A percentile compares a stretch with the other conserved stretches of the same genome.
Evolutionary conservation across 164 flowering plant species (phyloP).

Genomic region (Dillenia suffruticosa): DNA sequence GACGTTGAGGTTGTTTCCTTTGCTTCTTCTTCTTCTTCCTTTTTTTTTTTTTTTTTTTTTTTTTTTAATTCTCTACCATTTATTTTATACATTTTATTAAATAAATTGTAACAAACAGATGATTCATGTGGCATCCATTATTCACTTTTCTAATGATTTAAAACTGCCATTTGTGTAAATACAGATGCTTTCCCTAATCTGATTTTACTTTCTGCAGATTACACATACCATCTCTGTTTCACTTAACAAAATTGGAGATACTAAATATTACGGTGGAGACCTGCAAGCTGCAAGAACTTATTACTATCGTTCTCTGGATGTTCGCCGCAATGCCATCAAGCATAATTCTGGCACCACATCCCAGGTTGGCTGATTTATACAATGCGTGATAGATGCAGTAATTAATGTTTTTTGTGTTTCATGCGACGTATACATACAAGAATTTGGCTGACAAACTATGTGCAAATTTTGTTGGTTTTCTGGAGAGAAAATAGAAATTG

Average conservation of each 20-base stretch:
- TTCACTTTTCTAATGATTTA: too few relatives aligned
- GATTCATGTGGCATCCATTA: not conserved
- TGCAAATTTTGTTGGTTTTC: too few relatives aligned
- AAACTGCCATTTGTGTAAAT: not conserved
- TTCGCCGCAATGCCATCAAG: slow-evolving; percentile 77
- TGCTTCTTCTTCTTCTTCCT: not conserved
- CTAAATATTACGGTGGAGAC: slow-evolving; percentile 85
- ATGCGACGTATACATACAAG: too few relatives aligned
- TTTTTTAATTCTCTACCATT: too few relatives aligned
- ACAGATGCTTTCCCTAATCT: not conserved
- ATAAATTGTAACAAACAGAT: too few relatives aligned
- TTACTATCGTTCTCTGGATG: slow-evolving; percentile 69
- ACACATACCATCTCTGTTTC: slow-evolving; percentile 93
- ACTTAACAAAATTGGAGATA: slow-evolving; percentile 95
- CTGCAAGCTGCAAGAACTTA: slow-evolving; percentile 64
- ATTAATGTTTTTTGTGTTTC: too few relatives aligned
- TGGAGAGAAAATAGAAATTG: too few relatives aligned
- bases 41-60: too few relatives aligned
- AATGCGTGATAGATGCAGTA: too few relatives aligned
- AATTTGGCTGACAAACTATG: too few relatives aligned
- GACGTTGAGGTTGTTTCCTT: slow-evolving; percentile 72
- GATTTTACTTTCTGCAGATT: slow-evolving; percentile 40
- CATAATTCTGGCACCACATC: slow-evolving; percentile 45
- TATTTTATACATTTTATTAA: too few relatives aligned
- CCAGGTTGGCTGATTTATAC: slow-evolving; percentile 45